Evolutionary conservation across 768 basidiomycete species (phyloP).

Genomic region (Heimioporus sp.): DNA sequence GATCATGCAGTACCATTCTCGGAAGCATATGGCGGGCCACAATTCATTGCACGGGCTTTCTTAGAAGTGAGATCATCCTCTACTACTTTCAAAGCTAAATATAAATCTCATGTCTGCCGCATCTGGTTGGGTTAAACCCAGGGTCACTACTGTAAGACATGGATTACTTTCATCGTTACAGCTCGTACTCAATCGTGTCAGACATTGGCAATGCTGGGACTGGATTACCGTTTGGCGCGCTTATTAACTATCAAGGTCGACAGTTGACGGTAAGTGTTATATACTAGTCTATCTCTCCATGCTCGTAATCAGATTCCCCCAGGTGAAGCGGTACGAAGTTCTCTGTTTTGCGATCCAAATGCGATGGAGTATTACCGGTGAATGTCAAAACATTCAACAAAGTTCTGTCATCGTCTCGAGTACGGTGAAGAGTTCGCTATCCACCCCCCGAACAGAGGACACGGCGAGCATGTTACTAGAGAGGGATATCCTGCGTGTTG

Average conservation of each 20-base stretch:
- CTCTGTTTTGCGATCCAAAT: conserved; percentile 28
- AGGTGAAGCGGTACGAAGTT: conserved; percentile 28
- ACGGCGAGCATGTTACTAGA: conserved; percentile 5
- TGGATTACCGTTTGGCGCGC: conserved; percentile 24
- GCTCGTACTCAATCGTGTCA: conserved; percentile 1
- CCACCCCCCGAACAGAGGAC: neutral
- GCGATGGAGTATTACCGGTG: conserved; percentile 20
- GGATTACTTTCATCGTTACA: neutral
- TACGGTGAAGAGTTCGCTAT: neutral
- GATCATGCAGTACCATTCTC: conserved; percentile 28
- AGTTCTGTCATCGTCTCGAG: conserved; percentile 18
- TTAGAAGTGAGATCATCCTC: conserved; percentile 15
- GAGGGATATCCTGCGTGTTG: conserved; percentile 19
- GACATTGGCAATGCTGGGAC: conserved; percentile 26
- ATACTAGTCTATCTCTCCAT: neutral
- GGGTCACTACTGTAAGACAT: conserved; percentile 26
- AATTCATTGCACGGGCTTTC: conserved; percentile 27
- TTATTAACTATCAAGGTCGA: conserved; percentile 18
- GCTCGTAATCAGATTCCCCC: neutral
- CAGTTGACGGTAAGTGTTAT: conserved; percentile 22
- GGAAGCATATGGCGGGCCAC: conserved; percentile 24
- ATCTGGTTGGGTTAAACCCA: conserved; percentile 2
- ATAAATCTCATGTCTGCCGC: neutral
- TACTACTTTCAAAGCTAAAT: neutral
- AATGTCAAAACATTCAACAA: conserved; percentile 12